Base-by-base conservation (phyloP, 192 early-diverging fungal species). In the Linnemannia exigua region DNA sequence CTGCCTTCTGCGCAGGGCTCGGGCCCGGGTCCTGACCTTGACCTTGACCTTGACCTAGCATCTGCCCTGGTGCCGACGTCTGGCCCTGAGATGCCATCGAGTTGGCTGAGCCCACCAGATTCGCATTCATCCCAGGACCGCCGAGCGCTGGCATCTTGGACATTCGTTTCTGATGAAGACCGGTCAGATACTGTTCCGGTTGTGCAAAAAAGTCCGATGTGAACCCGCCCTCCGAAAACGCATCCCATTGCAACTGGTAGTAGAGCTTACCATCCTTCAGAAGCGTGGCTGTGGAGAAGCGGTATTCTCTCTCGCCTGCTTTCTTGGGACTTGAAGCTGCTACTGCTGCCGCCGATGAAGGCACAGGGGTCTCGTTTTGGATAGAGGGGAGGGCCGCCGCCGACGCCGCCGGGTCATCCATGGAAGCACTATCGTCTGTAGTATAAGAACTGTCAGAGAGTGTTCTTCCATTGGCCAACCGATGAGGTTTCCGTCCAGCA, bases 251-350 rank as follows among this genome's bases (percentile, higher is more conserved):
- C 75, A 86, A 69, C 79, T 86, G 84, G 84, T 86, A 86, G 74
- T 86, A 86, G 75, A 86, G 84, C 75, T 86, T 86, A 86, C 84
- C 84, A 86, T 86, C 84, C 84, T 86, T 86, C 84, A 86, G 69
- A 28, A 86, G 84, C 79, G 79, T 86, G 17, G 84, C 84, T 22
- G 84, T 86, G 47, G 84, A 86, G 75, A 86, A 86, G 15, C 84
- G 74, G 37, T 86, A 86, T 72, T 86, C 84, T 76, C 84, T 61
- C 73, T 73, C 77, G 51, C 78, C 79, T 69, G 77, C 50, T 70
- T 80, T 86, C 37, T 79, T 72, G 79, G 77, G 70, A 77, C 70
- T 72, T 68, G 74, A 67, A 61, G 72, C 68, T 47, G 50, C 58
- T 50, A 14, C 15, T 63, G 58, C 58, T 50, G 48, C 48, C 31